Evolutionary conservation across 2,329 filamentous ascomycete species (phyloP).

Genomic region (Amesomyces nigricolor): DNA sequence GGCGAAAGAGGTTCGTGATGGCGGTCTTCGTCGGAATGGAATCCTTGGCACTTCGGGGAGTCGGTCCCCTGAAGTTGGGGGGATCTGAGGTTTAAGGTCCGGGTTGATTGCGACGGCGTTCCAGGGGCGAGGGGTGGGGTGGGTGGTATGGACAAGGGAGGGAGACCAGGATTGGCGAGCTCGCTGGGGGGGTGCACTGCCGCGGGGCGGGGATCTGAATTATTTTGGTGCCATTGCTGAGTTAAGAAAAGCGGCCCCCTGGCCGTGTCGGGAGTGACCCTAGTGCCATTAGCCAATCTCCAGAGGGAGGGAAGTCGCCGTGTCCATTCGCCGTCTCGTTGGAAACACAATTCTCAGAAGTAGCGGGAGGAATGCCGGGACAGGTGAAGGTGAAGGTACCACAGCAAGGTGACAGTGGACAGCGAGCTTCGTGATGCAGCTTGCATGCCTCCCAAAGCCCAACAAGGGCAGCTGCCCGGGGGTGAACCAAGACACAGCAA

Average conservation of each 20-base stretch:
- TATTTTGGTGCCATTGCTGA: slow-evolving; percentile 13
- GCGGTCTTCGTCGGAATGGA: background rate
- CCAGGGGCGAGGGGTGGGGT: background rate
- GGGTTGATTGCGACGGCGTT: background rate
- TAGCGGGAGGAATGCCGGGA: too few species aligned
- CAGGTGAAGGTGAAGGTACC: too few species aligned
- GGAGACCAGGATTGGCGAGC: background rate
- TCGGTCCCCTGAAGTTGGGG: slow-evolving; percentile 1
- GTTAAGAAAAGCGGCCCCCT: slow-evolving; percentile 21
- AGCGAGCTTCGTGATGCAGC: too few species aligned
- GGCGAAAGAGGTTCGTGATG: slow-evolving; percentile 3
- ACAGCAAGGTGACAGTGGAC: too few species aligned
- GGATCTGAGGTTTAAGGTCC: background rate
- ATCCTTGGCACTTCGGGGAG: background rate
- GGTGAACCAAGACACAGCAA: too few species aligned
- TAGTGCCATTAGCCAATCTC: slow-evolving; percentile 2
- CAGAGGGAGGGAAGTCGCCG: background rate
- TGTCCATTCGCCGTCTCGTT: background rate
- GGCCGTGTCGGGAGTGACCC: slow-evolving; percentile 7
- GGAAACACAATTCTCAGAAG: background rate
- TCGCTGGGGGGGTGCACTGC: slow-evolving; percentile 15
- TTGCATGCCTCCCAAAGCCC: too few species aligned
- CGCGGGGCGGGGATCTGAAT: slow-evolving; percentile 15
- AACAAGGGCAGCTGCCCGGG: too few species aligned
- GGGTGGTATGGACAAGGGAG: background rate